Conservation (phyloP, 352 stramenopile species). For the Globisporangium heterothallicum region DNA sequence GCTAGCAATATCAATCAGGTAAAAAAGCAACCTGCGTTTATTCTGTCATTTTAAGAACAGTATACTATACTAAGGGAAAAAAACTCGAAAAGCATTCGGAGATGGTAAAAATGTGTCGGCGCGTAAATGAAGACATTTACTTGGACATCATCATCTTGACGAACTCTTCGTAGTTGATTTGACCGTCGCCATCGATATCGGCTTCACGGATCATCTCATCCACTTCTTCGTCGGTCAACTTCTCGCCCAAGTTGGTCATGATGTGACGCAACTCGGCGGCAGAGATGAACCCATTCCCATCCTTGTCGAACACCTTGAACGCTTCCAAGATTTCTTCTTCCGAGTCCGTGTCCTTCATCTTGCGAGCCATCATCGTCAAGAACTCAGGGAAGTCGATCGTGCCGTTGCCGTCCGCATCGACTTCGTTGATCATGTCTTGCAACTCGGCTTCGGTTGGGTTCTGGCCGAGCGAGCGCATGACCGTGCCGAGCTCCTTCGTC, state of each 20-base stretch:
- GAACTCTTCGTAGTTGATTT: conserved; percentile 99
- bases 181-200: conserved; percentile 97
- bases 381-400: conserved; percentile 99
- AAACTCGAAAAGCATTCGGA: neutral
- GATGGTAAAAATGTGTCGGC: conserved; percentile 3
- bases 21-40: neutral
- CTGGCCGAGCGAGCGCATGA: conserved; percentile 98
- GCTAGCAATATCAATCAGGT: neutral
- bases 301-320: conserved; percentile 99
- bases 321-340: conserved; percentile 98
- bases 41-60: neutral
- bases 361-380: conserved; percentile 98
- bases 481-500: conserved; percentile 98
- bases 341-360: conserved; percentile 99
- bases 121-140: conserved; percentile 44
- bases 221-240: conserved; percentile 98
- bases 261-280: conserved; percentile 97
- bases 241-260: conserved; percentile 99
- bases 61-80: conserved; percentile 4
- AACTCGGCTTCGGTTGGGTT: conserved; percentile 98
- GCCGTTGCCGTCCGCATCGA: conserved; percentile 98
- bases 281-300: conserved; percentile 99
- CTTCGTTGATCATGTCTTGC: conserved; percentile 99
- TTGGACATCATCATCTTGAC: conserved; percentile 99
- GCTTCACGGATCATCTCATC: conserved; percentile 99